Evolutionary conservation across 805 yeast genomes (phyloP), one percentile per base, ranked within the genome.

Genomic region (Grigorovia jiainica): DNA sequence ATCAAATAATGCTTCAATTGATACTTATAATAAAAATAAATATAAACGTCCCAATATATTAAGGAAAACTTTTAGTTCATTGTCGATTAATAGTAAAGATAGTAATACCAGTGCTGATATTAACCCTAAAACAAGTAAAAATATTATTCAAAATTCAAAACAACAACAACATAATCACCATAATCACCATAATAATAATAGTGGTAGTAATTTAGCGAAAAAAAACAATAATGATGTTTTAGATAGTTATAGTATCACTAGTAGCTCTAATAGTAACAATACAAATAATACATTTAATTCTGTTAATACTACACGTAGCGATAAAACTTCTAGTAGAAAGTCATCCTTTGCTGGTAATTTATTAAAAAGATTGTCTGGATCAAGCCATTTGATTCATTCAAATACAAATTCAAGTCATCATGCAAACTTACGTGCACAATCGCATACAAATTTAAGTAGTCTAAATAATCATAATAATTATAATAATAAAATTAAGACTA

Each of bases 321-420:
- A 7, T 16, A n/a, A 17, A 21, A n/a, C 18, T 21, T 13, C 36
- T 13, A 11, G 51, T 27, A 49, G 59, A 30, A 56, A 56, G 42
- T 43, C 48, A 16, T 56, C 61, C 2, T 51, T 56, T 41, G 60
- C 61, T 2, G 54, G 50, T 11, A 44, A 44, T 23, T 32, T 56
- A 2, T 49, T 56, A 13, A 56, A 54, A 42, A 50, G 54, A 43
- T 36, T 56, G 13, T 51, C 58, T n/a, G 42, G 45, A 3, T 34
- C 16, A 3, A 27, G 16, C n/a, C n/a, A n/a, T n/a, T n/a, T n/a
- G n/a, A n/a, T n/a, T n/a, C n/a, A n/a, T n/a, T n/a, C n/a, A n/a
- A n/a, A n/a, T n/a, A n/a, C n/a, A n/a, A n/a, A n/a, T n/a, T n/a
- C n/a, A n/a, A n/a, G n/a, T n/a, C n/a, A n/a, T n/a, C n/a, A n/a